Evolutionary conservation across 306 rosid genomes (phyloP), one percentile per base, ranked within the genome.

Genomic region (Ceratonia siliqua): DNA sequence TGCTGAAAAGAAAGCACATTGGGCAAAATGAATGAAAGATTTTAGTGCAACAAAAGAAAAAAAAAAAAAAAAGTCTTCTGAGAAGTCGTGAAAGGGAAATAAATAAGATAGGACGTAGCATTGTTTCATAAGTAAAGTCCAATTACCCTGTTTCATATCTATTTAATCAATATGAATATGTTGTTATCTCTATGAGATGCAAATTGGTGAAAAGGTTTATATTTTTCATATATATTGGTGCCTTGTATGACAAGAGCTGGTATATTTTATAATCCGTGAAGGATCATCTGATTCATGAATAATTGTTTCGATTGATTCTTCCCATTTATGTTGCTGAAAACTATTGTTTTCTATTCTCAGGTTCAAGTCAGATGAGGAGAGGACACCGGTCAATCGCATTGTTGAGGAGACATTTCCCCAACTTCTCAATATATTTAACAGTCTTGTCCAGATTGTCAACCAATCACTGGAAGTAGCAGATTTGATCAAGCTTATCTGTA

Each of bases 301-400:
- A 3, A 27, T n/a, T 6, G 1, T 45, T 38, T 18, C 36, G 6
- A 1, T 30, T 33, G 22, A 50, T 61, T 59, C 25, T 59, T 43
- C 67, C 39, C 21, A 11, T 28, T 3, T 48, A 17, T 8, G 3
- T 33, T 49, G 18, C 43, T 68, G 20, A 49, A 33, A 49, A 49
- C 81, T 24, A 15, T 39, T 48, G 61, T 81, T 67, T 61, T 32
- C 52, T 70, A 20, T 79, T 78, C n/a, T 55, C 82, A 95, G 99
- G 92, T 95, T 95, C 87, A 92, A 95, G 85, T 87, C 99, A 71
- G 99, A 95, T 46, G 97, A 90, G 66, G 99, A 95, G 80, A 90
- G 99, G 84, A 83, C 76, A 62, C 98, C 99, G 1, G 96, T 95
- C 64, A 70, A 85, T 85, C 96, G 70, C 39, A 89, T 95, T 48